Evolutionary conservation across 768 basidiomycete genomes (phyloP), one percentile per base, ranked within the genome.

Genomic region (Tylopilus rubrobrunneus): DNA sequence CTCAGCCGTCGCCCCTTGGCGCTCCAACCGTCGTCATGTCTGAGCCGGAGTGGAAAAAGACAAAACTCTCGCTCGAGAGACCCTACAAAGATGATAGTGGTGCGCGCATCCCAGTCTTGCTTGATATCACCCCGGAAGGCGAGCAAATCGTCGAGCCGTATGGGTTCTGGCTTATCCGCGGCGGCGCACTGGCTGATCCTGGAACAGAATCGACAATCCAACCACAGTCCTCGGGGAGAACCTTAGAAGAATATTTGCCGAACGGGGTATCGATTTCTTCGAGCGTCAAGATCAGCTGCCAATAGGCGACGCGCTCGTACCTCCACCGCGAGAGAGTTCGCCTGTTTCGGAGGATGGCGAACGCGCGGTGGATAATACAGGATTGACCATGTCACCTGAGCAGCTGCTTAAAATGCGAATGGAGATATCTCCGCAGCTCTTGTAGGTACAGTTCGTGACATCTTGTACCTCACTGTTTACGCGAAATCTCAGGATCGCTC

Each of bases 61-160:
- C 85, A 36, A 84, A 72, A 55, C 72, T 92, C 10, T 85, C 88
- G 2, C 76, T 93, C 31, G 90, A 93, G 65, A 76, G 83, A 37
- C 89, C 87, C 0, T 91, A 91, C 73, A 90, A 86, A 67, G 86
- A 90, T 62, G 89, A 92, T 59, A 70, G 78, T 36, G 89, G 87
- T 8, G 73, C 79, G 43, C 76, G 64, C 9, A 80, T 92, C 28
- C 85, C 81, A 25, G 73, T 76, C 6, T 71, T 92, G 28, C 71
- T 78, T 27, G 89, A 93, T 62, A 87, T 93, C 51, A 77, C 79
- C 7, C 75, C 79, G 25, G 84, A 89, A 41, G 87, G 89, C 37
- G 77, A 83, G 56, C 79, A 81, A 49, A 71, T 87, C 45, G 84
- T 84, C 55, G 87, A 92, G 73, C 78, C 84, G 90, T 91, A 73